These are phyloP conservation scores for Phialophora chinensis DNA, from an alignment of 2,329 filamentous ascomycete genomes.

Conservation along the genomic window DNA sequence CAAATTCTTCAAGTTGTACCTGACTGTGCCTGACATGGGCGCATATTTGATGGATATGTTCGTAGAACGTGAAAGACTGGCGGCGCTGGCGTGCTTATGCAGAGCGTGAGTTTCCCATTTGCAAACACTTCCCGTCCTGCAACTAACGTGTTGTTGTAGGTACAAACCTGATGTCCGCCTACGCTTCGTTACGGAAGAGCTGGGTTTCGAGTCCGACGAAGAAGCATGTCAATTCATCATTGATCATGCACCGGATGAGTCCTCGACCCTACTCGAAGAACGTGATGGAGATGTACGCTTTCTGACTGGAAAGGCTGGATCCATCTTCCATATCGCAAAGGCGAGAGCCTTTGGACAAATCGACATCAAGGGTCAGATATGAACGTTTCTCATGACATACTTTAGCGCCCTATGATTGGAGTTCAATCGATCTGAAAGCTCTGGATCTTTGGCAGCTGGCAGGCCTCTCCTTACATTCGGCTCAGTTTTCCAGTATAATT, in stretches of 20 bases:
- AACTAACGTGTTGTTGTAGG: constrained; percentile 63
- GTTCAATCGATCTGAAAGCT: background rate
- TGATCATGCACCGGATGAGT: constrained; percentile 71
- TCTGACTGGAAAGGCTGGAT: constrained; percentile 73
- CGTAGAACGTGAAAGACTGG: constrained; percentile 87
- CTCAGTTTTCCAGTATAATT: background rate
- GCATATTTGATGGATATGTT: constrained; percentile 99
- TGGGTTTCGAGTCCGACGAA: constrained; percentile 91
- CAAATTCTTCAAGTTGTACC: constrained; percentile 95
- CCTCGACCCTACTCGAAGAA: constrained; percentile 71
- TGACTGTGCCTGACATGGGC: constrained; percentile 94
- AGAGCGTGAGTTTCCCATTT: constrained; percentile 76
- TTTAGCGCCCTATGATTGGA: background rate
- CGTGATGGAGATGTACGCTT: constrained; percentile 75
- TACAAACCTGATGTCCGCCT: constrained; percentile 91
- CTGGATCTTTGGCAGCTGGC: background rate
- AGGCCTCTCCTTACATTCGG: constrained; percentile 1
- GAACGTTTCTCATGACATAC: constrained; percentile 29
- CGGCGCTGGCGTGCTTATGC: constrained; percentile 89
- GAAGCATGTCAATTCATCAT: constrained; percentile 91
- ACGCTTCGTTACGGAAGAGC: constrained; percentile 91
- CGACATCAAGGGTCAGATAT: constrained; percentile 96
- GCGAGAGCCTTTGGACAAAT: constrained; percentile 79
- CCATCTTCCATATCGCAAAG: constrained; percentile 75
- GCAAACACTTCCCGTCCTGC: background rate